A percentile compares a stretch with the other conserved stretches of the same genome.
Conservation (phyloP, 176 grass and related monocot genomes). For the Olyra latifolia region DNA sequence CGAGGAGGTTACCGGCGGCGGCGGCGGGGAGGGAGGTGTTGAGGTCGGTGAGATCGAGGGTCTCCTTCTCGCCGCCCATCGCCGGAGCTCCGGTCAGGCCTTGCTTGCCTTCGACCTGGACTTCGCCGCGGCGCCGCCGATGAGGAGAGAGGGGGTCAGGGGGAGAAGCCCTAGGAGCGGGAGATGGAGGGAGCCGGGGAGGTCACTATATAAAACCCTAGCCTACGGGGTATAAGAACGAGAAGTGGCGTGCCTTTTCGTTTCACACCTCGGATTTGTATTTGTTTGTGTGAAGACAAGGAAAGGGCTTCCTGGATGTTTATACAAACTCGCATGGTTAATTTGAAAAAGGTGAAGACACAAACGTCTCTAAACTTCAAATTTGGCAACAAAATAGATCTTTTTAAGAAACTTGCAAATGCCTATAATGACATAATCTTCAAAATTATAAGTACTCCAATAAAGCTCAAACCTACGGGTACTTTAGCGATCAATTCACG, state of each 20-base stretch:
- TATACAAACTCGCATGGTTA: neutral
- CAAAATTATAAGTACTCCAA: neutral
- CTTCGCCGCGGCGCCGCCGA: slow-evolving; percentile 33
- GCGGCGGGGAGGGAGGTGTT: slow-evolving; percentile 49
- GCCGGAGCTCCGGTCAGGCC: slow-evolving; percentile 9
- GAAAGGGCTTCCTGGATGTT: neutral
- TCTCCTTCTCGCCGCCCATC: slow-evolving; percentile 68
- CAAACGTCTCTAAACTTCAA: neutral
- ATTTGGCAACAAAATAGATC: neutral
- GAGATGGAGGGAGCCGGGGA: neutral
- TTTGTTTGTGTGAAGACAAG: neutral
- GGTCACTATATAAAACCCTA: slow-evolving; percentile 54
- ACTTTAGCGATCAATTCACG: too few relatives aligned
- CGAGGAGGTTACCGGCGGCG: slow-evolving; percentile 28
- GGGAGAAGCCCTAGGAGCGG: slow-evolving; percentile 9
- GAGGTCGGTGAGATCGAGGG: slow-evolving; percentile 61
- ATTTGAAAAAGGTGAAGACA: neutral
- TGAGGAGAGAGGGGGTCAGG: too few relatives aligned
- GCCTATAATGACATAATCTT: neutral
- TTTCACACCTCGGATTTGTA: slow-evolving; percentile 5
- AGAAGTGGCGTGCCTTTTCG: neutral
- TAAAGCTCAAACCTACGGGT: too few relatives aligned
- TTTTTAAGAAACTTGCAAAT: neutral
- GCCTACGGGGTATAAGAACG: slow-evolving; percentile 50
- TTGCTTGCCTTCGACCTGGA: slow-evolving; percentile 1